Base-by-base conservation (phyloP, 306 rosid genomes). In the Prinsepia uniflora region DNA sequence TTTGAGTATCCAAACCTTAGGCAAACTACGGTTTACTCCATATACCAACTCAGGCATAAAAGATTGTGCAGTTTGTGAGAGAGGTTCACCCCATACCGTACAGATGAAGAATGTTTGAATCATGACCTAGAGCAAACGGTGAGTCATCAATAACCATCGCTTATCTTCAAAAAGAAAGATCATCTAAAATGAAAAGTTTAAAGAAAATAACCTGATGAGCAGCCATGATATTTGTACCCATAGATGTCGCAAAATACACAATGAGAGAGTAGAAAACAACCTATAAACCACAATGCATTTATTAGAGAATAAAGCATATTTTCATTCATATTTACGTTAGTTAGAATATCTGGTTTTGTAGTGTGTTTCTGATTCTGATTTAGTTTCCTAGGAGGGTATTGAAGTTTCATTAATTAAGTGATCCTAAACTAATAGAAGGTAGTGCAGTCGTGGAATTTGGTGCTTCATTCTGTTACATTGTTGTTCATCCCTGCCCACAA, bases 21-120 rank as follows among this genome's bases (percentile, higher is more conserved):
- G 74, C 92, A 87, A 80, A 76, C 71, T 90, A 54, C 80, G 79
- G 49, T 87, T 79, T 19, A 50, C 87, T 75, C 98, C 98, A 77
- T 70, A 79, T 45, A 93, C 60, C 76, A 87, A 79, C 83, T 86
- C 92, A 1, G 97, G 98, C 94, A 93, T 88, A 90, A 90, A 93
- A 48, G 97, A 84, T 59, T 88, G 97, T 42, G 98, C 98, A 52
- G 98, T 88, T 84, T 93, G 98, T 61, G 89, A 90, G 45, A 93
- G 94, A 77, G 98, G 98, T 76, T 90, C 97, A 20, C 98, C 97
- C 97, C 90, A 93, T 50, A 93, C 98, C 4, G 96, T 83, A 81
- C 92, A 88, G 76, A 82, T 85, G 78, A 68, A 41, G 73, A 83
- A 87, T 10, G 87, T 81, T 88, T 93, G 98, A 72, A 93, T 57